phyloP scores from a whole-genome alignment of 257 asterid genomes.

The Ehretia macrophylla region DNA sequence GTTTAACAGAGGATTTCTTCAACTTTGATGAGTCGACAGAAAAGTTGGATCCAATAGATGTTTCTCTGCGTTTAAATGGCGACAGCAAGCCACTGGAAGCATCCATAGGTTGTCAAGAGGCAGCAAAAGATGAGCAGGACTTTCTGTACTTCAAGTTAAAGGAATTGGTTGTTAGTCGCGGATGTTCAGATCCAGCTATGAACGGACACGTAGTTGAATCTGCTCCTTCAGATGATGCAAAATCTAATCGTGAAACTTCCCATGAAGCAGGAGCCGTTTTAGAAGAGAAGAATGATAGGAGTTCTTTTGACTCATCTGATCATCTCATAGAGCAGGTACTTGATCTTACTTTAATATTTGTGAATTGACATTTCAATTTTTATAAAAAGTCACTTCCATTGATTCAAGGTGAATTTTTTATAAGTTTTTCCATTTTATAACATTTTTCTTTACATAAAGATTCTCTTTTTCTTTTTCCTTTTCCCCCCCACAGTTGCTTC shows the following conservation, averaged over 20 bases:
- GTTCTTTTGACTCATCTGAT: conserved; percentile 31
- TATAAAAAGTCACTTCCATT: background rate
- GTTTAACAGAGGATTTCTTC: conserved; percentile 21
- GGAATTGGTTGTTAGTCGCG: conserved; percentile 37
- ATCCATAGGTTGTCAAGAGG: conserved; percentile 19
- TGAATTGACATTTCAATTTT: conserved; percentile 1
- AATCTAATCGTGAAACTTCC: conserved; percentile 27
- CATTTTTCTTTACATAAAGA: background rate
- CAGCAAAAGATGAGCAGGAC: conserved; percentile 34
- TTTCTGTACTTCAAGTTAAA: conserved; percentile 47
- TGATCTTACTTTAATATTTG: conserved; percentile 7
- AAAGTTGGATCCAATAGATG: conserved; percentile 26
- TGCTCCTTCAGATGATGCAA: conserved; percentile 27
- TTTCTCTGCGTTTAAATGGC: conserved; percentile 24
- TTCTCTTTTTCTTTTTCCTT: conserved; percentile 5
- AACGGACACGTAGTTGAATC: conserved; percentile 24
- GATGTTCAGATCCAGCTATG: conserved; percentile 18
- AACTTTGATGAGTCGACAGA: conserved; percentile 26
- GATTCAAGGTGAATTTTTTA: background rate
- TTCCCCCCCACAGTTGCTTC: conserved; percentile 38
- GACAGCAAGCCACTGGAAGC: conserved; percentile 27
- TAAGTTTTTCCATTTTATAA: too few species aligned
- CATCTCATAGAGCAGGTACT: conserved; percentile 52
- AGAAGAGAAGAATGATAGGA: conserved; percentile 25
- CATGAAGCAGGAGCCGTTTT: conserved; percentile 24